Base-by-base conservation (phyloP, 2,329 filamentous ascomycete genomes). In the Claviceps paspali region DNA sequence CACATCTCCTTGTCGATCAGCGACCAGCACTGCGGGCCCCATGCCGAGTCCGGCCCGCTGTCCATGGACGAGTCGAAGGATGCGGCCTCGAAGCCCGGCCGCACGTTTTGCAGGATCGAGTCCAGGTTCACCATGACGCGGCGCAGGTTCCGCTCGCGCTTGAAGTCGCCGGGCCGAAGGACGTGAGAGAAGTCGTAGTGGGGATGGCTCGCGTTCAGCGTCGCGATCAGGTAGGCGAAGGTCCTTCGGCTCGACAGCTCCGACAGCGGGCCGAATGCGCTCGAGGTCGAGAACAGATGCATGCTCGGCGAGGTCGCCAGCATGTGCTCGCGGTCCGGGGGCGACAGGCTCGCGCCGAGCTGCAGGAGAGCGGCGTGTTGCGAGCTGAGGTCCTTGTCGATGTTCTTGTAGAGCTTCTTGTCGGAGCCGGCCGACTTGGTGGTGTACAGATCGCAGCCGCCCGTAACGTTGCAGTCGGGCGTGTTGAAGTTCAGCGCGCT, bases 111-210 rank as follows among this genome's bases (percentile, higher is more conserved):
- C 41, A 98, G 65, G 0, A 85, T 92, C 11, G 76, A 85, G 55
- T 96, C 86, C 41, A 98, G 73, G 38, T 76, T 84, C 50, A 81
- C 80, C 73, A 93, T 93, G 41, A 94, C 83, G 17, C 73, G 70
- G 43, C 82, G 76, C 44, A 94, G 58, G 48, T 78, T 83, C 41
- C 79, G 72, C 63, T 95, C 87, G 45, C 82, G 79, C 48, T 79
- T 80, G 57, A 98, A 98, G 56, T 98, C 91, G 26, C 79, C 73
- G 0, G 91, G 87, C 27, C 87, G 79, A 41, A 96, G 67, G 24
- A 91, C 79, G 52, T 94, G 82, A 2, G 86, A 94, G 61, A 98
- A 98, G 59, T 98, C 91, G 58, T 98, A 96, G 60, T 98, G 62
- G 9, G 62, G 59, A 60, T 98, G 88, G 41, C 84, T 93, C 5